These are phyloP conservation scores for Neurospora sp. DNA, from an alignment of 2,329 filamentous ascomycete species.

Conservation along the genomic window DNA sequence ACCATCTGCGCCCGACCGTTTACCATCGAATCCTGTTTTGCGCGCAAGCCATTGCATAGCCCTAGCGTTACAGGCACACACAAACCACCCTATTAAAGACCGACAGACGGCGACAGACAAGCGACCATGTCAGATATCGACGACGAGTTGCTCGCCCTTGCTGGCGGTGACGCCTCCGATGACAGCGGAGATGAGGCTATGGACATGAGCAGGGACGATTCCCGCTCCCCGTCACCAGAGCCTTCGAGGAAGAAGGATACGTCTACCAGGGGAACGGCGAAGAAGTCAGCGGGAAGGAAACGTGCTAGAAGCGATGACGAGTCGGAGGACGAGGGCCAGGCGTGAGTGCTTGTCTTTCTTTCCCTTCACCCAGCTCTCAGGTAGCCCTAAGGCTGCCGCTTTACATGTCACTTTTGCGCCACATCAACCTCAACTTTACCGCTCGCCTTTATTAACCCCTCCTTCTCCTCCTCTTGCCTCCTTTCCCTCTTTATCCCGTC, in stretches of 20 bases:
- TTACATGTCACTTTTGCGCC: neutral
- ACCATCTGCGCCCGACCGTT: neutral
- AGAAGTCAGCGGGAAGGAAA: slow-evolving; percentile 36
- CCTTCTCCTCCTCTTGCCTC: neutral
- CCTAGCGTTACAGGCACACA: neutral
- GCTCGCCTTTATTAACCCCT: neutral
- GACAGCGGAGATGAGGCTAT: slow-evolving; percentile 48
- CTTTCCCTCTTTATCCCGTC: neutral
- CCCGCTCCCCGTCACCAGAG: slow-evolving; percentile 39
- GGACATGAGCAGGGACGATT: slow-evolving; percentile 44
- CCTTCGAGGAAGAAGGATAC: slow-evolving; percentile 26
- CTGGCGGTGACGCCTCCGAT: slow-evolving; percentile 62
- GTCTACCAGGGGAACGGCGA: slow-evolving; percentile 27
- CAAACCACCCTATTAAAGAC: neutral
- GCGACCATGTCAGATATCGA: slow-evolving; percentile 76
- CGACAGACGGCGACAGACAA: neutral
- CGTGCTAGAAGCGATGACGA: slow-evolving; percentile 42
- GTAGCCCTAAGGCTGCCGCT: neutral
- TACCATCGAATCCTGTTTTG: neutral
- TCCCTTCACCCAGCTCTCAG: slow-evolving; percentile 8
- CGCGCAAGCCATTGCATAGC: neutral
- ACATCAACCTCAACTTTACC: neutral
- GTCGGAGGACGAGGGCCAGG: slow-evolving; percentile 69
- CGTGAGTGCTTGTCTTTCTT: slow-evolving; percentile 47
- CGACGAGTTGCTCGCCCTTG: slow-evolving; percentile 86